Percentiles rank a stretch among this genome's conserved stretches.
Evolutionary conservation across 2,329 filamentous ascomycete genomes (phyloP).

Genomic region (Sclerotinia minor): DNA sequence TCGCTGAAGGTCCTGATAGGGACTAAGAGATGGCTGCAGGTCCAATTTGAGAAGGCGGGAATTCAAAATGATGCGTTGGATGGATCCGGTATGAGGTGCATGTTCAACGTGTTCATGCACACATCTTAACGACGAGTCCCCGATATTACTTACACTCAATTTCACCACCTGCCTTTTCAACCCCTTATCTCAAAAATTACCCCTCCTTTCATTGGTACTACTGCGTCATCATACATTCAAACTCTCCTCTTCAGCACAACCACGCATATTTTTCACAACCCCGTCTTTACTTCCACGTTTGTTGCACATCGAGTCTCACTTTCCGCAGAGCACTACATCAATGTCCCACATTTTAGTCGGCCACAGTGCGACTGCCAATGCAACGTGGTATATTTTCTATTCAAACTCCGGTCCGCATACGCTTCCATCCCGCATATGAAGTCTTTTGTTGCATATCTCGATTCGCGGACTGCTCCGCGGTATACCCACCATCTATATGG

Average conservation of each 20-base stretch:
- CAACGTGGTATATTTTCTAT: not conserved
- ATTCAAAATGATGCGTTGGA: not conserved
- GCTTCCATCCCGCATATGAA: not conserved
- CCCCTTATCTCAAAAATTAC: not conserved
- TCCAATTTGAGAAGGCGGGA: not conserved
- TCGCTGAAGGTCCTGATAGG: not conserved
- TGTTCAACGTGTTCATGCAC: not conserved
- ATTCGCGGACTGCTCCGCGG: not conserved
- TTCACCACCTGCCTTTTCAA: not conserved
- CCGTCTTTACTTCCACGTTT: not conserved
- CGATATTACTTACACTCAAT: not conserved
- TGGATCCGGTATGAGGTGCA: not conserved
- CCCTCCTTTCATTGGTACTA: not conserved
- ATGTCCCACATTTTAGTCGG: not conserved
- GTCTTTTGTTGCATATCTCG: slow-evolving; percentile 7
- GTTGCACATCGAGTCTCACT: slow-evolving; percentile 18
- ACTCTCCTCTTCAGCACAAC: not conserved
- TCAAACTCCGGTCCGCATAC: not conserved
- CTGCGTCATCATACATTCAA: slow-evolving; percentile 8
- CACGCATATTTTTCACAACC: not conserved
- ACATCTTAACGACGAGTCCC: too few relatives aligned
- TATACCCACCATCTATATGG: not conserved
- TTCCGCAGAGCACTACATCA: not conserved
- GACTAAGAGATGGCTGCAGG: not conserved
- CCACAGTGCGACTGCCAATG: not conserved